These are phyloP conservation scores for Cladorrhinum sp. DNA, from an alignment of 2,329 filamentous ascomycete genomes.

Conservation along the genomic window DNA sequence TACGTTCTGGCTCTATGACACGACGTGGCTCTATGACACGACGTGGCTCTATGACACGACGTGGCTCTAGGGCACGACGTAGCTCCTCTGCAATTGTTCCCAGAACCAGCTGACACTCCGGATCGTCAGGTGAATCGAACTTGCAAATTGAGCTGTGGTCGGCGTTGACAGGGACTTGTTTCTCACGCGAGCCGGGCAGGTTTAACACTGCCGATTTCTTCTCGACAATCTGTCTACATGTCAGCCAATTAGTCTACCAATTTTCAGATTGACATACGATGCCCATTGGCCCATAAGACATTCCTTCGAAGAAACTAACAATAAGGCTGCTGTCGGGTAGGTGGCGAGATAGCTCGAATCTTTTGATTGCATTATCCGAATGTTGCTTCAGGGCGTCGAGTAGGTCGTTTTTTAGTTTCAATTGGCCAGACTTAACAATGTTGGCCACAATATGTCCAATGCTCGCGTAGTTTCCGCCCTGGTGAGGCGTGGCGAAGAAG, in stretches of 20 bases:
- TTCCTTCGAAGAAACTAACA: conserved; percentile 2
- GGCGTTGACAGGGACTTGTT: conserved; percentile 8
- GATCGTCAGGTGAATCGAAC: conserved; percentile 7
- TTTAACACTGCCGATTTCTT: conserved; percentile 6
- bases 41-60: no score
- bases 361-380: background rate
- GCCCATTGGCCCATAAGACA: background rate
- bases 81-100: background rate
- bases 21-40: no score
- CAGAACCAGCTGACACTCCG: background rate
- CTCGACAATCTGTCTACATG: no score
- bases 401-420: background rate
- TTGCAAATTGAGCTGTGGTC: conserved; percentile 15
- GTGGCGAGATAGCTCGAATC: conserved; percentile 1
- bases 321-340: background rate
- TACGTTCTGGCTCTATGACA: no score
- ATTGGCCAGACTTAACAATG: background rate
- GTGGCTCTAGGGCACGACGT: background rate
- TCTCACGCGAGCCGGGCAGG: conserved; percentile 7
- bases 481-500: conserved; percentile 12
- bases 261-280: no score
- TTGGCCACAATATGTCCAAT: conserved; percentile 4
- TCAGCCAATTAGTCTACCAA: no score
- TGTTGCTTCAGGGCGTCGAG: background rate
- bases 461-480: conserved; percentile 6